A percentile compares a stretch with the other conserved stretches of the same genome.
These are phyloP conservation scores for Diaporthe batatas DNA, from an alignment of 2,329 filamentous ascomycete genomes.

Conservation along the genomic window DNA sequence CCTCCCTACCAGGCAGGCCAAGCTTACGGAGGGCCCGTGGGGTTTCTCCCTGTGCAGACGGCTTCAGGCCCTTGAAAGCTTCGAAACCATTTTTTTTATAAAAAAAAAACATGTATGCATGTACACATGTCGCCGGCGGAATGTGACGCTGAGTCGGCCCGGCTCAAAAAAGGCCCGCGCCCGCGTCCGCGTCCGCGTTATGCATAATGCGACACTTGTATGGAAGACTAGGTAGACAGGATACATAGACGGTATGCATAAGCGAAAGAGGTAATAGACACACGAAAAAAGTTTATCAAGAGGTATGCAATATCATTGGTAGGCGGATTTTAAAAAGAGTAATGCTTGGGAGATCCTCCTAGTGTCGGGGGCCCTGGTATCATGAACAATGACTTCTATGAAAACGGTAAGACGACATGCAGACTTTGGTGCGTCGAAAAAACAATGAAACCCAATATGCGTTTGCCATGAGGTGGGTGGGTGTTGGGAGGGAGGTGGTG, in stretches of 20 bases:
- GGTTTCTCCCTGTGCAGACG: not conserved
- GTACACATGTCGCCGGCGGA: constrained; percentile 1
- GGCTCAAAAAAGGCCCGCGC: constrained; percentile 7
- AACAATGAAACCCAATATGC: constrained; percentile 14
- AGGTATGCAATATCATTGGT: constrained; percentile 20
- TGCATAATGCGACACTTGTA: constrained; percentile 11
- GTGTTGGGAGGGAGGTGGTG: not conserved
- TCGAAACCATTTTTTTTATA: too few species aligned
- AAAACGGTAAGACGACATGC: constrained; percentile 25
- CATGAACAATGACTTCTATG: constrained; percentile 41
- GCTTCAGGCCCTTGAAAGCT: too few species aligned
- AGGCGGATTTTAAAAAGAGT: constrained; percentile 12
- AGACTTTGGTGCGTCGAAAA: constrained; percentile 6
- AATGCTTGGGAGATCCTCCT: constrained; percentile 38
- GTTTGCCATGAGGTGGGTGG: constrained; percentile 15
- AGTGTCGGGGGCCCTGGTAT: constrained; percentile 39
- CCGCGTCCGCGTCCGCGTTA: too few species aligned
- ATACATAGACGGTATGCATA: too few species aligned
- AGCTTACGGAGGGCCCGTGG: not conserved
- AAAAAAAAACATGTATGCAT: too few species aligned
- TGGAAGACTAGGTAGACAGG: not conserved
- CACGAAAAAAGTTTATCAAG: not conserved
- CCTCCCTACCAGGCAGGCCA: not conserved
- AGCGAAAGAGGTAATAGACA: not conserved
- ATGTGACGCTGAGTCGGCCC: constrained; percentile 26